phyloP scores from a whole-genome alignment of 2,329 filamentous ascomycete genomes.

The Cordyceps javanica region DNA sequence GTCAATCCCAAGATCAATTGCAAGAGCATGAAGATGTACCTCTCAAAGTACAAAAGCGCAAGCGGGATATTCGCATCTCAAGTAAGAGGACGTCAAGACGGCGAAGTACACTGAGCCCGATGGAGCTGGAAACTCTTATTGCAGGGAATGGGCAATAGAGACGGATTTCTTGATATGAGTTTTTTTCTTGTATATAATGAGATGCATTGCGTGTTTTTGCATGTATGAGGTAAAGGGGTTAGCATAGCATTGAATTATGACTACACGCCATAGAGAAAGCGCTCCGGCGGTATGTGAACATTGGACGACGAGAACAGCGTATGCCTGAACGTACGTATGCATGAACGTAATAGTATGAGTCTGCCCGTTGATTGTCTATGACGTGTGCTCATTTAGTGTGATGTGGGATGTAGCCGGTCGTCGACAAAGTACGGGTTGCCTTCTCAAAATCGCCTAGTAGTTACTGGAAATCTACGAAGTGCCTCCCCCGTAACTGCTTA shows the following conservation, averaged over 20 bases:
- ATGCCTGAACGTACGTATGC: background rate
- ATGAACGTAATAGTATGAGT: background rate
- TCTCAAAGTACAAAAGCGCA: slow-evolving; percentile 34
- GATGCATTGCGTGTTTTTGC: background rate
- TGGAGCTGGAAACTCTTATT: slow-evolving; percentile 65
- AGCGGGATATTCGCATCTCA: slow-evolving; percentile 42
- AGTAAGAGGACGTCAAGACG: slow-evolving; percentile 55
- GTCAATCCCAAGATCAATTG: slow-evolving; percentile 14
- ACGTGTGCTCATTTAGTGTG: background rate
- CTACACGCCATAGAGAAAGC: background rate
- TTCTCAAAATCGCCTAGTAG: background rate
- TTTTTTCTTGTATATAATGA: background rate
- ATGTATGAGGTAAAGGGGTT: background rate
- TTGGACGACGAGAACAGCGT: background rate
- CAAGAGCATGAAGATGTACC: slow-evolving; percentile 16
- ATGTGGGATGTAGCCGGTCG: background rate
- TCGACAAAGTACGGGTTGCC: background rate
- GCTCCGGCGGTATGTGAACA: background rate
- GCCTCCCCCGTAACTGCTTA: background rate
- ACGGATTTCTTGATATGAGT: background rate
- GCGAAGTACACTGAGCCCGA: slow-evolving; percentile 68
- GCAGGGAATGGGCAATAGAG: slow-evolving; percentile 37
- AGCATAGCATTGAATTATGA: background rate
- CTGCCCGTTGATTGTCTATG: background rate
- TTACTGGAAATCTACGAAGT: background rate